Percentiles rank a stretch among this genome's conserved stretches.
These are phyloP conservation scores for Mycena kentingensis DNA, from an alignment of 768 basidiomycete genomes.

Conservation along the genomic window DNA sequence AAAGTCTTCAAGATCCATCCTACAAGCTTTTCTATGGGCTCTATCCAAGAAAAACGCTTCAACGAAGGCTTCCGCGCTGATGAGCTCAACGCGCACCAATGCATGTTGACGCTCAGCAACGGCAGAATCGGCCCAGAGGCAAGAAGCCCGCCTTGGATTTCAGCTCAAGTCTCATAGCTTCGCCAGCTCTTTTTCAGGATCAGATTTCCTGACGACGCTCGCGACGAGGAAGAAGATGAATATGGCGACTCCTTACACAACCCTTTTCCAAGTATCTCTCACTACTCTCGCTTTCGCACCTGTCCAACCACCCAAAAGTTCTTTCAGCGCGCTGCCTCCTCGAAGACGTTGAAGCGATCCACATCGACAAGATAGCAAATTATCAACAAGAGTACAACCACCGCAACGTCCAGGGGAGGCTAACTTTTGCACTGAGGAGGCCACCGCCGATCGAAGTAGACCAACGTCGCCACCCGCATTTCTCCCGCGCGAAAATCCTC, in stretches of 20 bases:
- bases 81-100: slow-evolving; percentile 4
- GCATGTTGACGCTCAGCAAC: slow-evolving; percentile 8
- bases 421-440: slow-evolving; percentile 17
- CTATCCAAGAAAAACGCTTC: slow-evolving; percentile 13
- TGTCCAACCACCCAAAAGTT: slow-evolving; percentile 1
- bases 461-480: slow-evolving; percentile 8
- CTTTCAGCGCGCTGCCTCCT: slow-evolving; percentile 11
- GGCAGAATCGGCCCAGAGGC: background rate
- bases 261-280: slow-evolving; percentile 4
- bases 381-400: background rate
- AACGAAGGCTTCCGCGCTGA: slow-evolving; percentile 7
- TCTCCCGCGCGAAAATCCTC: background rate
- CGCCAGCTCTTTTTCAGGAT: slow-evolving; percentile 16
- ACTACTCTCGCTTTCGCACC: background rate
- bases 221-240: background rate
- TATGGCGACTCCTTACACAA: no score
- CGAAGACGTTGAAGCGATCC: slow-evolving; percentile 16
- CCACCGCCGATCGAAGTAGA: slow-evolving; percentile 19
- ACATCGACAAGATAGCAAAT: no score
- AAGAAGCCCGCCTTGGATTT: slow-evolving; percentile 5
- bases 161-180: background rate
- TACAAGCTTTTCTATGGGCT: slow-evolving; percentile 16
- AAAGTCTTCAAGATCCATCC: slow-evolving; percentile 15
- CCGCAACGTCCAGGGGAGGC: background rate
- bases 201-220: slow-evolving; percentile 6